Evolutionary conservation across 257 asterid species (phyloP).

Genomic region (Ligustrum vulgare): DNA sequence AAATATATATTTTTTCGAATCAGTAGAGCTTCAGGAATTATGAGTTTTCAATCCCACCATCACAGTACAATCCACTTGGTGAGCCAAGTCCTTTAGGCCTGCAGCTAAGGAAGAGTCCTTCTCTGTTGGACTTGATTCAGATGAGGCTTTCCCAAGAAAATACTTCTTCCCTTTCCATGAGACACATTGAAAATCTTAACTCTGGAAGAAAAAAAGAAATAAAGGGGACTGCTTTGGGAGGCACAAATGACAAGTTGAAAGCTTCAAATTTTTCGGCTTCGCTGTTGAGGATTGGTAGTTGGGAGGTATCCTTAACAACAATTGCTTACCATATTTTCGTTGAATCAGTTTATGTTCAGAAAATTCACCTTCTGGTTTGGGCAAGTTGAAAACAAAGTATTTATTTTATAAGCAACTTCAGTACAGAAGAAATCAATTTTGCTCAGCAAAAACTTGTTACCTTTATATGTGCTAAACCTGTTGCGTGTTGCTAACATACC

Average conservation of each 20-base stretch:
- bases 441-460: neutral
- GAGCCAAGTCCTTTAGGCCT: constrained; percentile 63
- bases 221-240: constrained; percentile 21
- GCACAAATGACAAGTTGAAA: constrained; percentile 41
- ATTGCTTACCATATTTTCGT: neutral
- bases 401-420: neutral
- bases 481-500: constrained; percentile 18
- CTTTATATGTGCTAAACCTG: neutral
- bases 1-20: neutral
- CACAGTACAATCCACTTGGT: constrained; percentile 43
- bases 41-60: constrained; percentile 30
- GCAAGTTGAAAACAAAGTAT: neutral
- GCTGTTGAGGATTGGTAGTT: constrained; percentile 37
- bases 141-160: constrained; percentile 40
- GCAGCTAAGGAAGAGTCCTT: constrained; percentile 51
- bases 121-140: constrained; percentile 50
- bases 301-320: constrained; percentile 41
- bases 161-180: constrained; percentile 20
- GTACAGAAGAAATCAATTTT: neutral
- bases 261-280: constrained; percentile 48
- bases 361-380: neutral
- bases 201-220: constrained; percentile 21
- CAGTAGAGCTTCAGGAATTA: constrained; percentile 31
- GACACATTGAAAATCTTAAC: constrained; percentile 12
- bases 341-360: neutral